Conservation (phyloP, 441 rosid species). For the Caryocar brasiliense region DNA sequence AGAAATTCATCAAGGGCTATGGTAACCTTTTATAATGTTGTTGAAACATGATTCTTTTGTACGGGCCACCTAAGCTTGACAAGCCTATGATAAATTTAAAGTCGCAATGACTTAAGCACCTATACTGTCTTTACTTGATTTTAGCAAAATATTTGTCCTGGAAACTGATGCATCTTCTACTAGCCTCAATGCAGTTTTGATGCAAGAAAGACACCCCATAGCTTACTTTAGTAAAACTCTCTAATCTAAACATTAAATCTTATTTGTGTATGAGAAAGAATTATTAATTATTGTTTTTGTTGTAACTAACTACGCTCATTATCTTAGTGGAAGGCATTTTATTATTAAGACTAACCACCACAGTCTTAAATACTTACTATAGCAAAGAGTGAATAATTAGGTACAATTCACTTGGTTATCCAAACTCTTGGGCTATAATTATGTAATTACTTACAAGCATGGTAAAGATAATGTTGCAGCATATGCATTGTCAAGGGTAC, state of each 20-base stretch:
- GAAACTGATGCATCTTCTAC: not conserved
- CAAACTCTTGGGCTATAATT: no score
- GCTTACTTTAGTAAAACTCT: not conserved
- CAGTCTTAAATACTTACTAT: no score
- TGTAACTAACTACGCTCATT: no score
- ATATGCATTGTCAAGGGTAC: no score
- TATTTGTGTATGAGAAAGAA: not conserved
- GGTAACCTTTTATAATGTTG: not conserved
- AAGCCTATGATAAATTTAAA: not conserved
- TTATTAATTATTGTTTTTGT: no score
- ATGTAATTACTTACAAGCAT: no score
- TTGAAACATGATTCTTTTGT: not conserved
- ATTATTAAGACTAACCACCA: no score
- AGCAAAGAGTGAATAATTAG: no score
- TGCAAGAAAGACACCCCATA: not conserved
- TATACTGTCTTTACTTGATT: not conserved
- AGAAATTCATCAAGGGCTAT: not conserved
- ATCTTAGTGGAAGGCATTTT: no score
- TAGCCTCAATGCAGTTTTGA: not conserved
- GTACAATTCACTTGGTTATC: no score
- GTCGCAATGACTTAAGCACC: not conserved
- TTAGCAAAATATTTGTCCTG: not conserved
- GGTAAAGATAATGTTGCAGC: no score
- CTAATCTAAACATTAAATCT: not conserved
- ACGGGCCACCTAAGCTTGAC: not conserved